Percentiles rank a stretch among this genome's conserved stretches.
Evolutionary conservation across 257 asterid species (phyloP).

Genomic region (Agastache rugosa): DNA sequence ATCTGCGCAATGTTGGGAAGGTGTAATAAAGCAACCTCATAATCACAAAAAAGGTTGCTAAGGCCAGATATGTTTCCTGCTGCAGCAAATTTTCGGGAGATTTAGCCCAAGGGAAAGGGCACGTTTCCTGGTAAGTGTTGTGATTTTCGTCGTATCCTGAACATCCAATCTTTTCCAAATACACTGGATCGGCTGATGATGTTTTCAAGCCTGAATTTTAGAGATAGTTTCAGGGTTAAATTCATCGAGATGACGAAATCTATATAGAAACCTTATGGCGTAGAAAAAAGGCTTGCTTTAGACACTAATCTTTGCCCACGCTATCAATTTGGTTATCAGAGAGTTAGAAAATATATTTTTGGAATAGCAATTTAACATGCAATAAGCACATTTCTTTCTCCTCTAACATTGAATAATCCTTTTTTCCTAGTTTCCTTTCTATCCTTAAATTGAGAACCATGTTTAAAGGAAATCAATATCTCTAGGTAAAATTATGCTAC

Average conservation of each 20-base stretch:
- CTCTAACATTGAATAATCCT: not conserved
- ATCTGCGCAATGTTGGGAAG: conserved; percentile 31
- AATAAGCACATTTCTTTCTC: not conserved
- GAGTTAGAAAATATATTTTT: not conserved
- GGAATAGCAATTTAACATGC: not conserved
- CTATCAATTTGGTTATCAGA: too few relatives aligned
- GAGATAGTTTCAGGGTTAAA: conserved; percentile 9
- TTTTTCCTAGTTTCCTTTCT: not conserved
- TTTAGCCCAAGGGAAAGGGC: conserved; percentile 42
- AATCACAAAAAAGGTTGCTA: conserved; percentile 37
- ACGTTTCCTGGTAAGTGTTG: conserved; percentile 24
- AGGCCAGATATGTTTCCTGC: conserved; percentile 39
- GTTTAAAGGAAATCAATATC: not conserved
- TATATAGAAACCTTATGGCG: not conserved
- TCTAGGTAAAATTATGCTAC: not conserved
- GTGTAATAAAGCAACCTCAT: conserved; percentile 32
- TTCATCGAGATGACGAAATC: conserved; percentile 5
- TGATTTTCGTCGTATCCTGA: conserved; percentile 28
- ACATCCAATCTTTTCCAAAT: conserved; percentile 37
- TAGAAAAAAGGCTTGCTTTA: not conserved
- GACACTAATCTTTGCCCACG: not conserved
- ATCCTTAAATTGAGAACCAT: not conserved
- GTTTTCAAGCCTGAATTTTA: conserved; percentile 35
- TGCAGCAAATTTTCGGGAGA: conserved; percentile 40
- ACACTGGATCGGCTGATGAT: conserved; percentile 34